These are phyloP conservation scores for Backusella parvicylindrica DNA, from an alignment of 192 early-diverging fungal species.

Conservation along the genomic window DNA sequence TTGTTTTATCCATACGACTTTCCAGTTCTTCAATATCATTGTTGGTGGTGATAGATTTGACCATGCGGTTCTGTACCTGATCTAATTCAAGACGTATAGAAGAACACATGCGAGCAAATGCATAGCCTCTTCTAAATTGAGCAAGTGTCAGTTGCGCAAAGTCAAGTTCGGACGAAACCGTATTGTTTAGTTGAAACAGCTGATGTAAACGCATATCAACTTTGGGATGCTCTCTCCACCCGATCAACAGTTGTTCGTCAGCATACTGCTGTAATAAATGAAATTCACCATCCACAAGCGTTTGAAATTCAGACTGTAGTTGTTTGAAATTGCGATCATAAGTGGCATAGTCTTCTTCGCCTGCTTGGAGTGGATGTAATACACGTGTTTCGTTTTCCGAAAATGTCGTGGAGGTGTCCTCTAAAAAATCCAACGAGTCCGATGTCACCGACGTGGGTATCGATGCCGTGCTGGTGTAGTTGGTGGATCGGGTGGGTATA, in stretches of 20 bases:
- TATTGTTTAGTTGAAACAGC: not conserved
- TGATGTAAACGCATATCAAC: not conserved
- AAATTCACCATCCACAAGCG: not conserved
- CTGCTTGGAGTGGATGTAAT: slow-evolving; percentile 26
- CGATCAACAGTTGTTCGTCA: not conserved
- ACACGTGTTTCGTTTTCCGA: not conserved
- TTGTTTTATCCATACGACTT: slow-evolving; percentile 13
- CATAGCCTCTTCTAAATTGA: slow-evolving; percentile 7
- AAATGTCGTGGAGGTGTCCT: not conserved
- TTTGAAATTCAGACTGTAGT: slow-evolving; percentile 8
- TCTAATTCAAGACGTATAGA: slow-evolving; percentile 14
- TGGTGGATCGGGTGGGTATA: slow-evolving; percentile 18
- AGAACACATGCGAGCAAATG: slow-evolving; percentile 8
- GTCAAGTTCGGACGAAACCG: not conserved
- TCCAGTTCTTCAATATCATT: slow-evolving; percentile 30
- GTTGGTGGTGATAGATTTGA: slow-evolving; percentile 25
- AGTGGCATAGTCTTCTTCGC: slow-evolving; percentile 17
- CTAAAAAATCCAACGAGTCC: slow-evolving; percentile 1
- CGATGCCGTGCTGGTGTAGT: not conserved
- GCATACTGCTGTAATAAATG: not conserved
- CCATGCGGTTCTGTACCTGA: slow-evolving; percentile 29
- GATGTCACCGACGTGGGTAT: not conserved
- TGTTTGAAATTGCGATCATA: slow-evolving; percentile 19
- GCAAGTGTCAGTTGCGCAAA: not conserved
- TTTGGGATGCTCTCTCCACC: slow-evolving; percentile 13